Base-by-base conservation (phyloP, 345 rosid species). In the Zanthoxylum bungeanum region DNA sequence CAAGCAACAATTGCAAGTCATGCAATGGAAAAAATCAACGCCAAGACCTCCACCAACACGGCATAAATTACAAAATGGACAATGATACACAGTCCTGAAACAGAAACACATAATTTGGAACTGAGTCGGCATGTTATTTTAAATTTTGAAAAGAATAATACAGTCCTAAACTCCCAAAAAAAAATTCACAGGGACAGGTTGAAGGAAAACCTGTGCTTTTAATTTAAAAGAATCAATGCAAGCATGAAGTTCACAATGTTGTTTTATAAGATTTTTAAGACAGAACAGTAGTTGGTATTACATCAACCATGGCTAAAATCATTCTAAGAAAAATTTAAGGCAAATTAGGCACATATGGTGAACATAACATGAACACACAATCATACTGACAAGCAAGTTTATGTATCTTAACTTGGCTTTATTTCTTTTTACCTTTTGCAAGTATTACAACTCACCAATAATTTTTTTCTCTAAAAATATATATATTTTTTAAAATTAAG, bases 1-100 rank as follows among this genome's bases (percentile, higher is more conserved):
- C 36, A 89, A 79, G 82, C 97, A 94, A 76, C 94, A 90, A 80
- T 92, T 92, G 80, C 97, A 94, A 33, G 89, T 94, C 98, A 94
- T 94, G 80, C 97, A 94, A 78, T 92, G 97, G 76, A 91, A 94
- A 80, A 66, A 88, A 82, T 94, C 97, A 52, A 87, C 77, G 22
- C 97, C 97, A 22, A 94, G 93, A 60, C 98, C 97, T 75, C 71
- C 82, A 28, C 97, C 98, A 28, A 92, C 89, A 72, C 95, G 97
- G 72, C 98, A 94, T 78, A 94, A 81, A 76, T 94, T 94, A 86
- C 98, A 94, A 80, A 78, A 90, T 37, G 96, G 97, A 74, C 95
- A 93, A 73, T 91, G 98, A 81, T 91, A 88, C 27, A 94, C 87
- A 69, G 79, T 76, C 81, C 98, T 94, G 84, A 60, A 66, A 70